A percentile compares a stretch with the other conserved stretches of the same genome.
These are phyloP conservation scores for Gnomoniopsis sp. DNA, from an alignment of 2,329 filamentous ascomycete species.

Conservation along the genomic window DNA sequence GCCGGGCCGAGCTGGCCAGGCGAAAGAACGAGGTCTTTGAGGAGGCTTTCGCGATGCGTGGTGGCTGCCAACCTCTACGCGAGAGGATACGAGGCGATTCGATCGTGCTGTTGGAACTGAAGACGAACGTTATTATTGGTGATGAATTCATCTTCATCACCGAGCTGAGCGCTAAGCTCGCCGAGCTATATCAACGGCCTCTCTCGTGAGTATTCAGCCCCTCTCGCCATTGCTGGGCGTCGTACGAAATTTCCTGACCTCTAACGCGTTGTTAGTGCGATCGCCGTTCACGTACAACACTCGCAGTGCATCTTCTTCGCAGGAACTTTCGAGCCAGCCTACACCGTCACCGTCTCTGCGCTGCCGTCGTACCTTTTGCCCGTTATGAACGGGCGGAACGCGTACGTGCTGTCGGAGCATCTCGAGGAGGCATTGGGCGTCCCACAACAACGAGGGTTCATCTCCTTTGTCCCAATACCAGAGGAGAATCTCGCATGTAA, in stretches of 20 bases:
- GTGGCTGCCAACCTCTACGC: conserved; percentile 32
- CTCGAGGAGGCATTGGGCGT: conserved; percentile 71
- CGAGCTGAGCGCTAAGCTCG: conserved; percentile 69
- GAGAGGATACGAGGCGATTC: conserved; percentile 52
- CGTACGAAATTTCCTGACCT: background rate
- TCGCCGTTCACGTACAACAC: conserved; percentile 75
- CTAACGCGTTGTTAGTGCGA: conserved; percentile 32
- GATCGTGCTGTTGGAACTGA: conserved; percentile 60
- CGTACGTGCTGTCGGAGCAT: conserved; percentile 71
- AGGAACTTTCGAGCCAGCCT: conserved; percentile 74
- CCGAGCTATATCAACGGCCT: conserved; percentile 71
- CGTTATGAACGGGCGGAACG: conserved; percentile 76
- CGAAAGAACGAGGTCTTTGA: conserved; percentile 45
- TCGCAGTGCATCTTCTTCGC: conserved; percentile 72
- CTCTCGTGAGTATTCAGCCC: conserved; percentile 45
- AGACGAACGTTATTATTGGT: conserved; percentile 64
- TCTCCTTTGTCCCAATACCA: conserved; percentile 66
- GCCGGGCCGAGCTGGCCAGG: conserved; percentile 30
- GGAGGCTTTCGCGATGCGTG: conserved; percentile 34
- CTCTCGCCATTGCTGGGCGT: background rate
- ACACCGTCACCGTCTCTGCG: conserved; percentile 71
- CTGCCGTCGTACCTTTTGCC: conserved; percentile 67
- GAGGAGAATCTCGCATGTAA: conserved; percentile 72
- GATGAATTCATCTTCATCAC: conserved; percentile 74
- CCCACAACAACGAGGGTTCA: conserved; percentile 60